phyloP scores from a whole-genome alignment of 2,329 filamentous ascomycete species.

The Leptographium radiaticola region DNA sequence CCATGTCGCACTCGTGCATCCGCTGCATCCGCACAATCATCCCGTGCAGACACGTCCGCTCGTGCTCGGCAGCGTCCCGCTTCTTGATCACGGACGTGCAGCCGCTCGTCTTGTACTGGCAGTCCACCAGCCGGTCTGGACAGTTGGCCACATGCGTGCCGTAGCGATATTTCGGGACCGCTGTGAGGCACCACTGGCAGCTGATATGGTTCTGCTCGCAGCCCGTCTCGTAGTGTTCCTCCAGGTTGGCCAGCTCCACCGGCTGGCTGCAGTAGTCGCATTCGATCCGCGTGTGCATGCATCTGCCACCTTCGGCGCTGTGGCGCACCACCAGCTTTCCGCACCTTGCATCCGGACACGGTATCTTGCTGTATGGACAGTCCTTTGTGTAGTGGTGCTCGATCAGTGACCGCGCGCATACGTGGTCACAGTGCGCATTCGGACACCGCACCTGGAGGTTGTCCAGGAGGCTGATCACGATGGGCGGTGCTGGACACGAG shows the following conservation, averaged over 20 bases:
- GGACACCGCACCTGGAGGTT: constrained; percentile 46
- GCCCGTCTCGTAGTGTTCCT: constrained; percentile 26
- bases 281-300: constrained; percentile 36
- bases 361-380: constrained; percentile 41
- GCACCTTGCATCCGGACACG: constrained; percentile 42
- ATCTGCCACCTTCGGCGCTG: constrained; percentile 34
- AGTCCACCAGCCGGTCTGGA: constrained; percentile 23
- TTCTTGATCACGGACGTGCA: constrained; percentile 29
- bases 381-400: constrained; percentile 42
- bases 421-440: constrained; percentile 38
- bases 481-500: constrained; percentile 21
- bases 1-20: constrained; percentile 8
- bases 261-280: constrained; percentile 42
- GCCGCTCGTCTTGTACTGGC: constrained; percentile 35
- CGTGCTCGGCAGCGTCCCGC: constrained; percentile 30
- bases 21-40: constrained; percentile 14
- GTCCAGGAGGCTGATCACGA: constrained; percentile 49
- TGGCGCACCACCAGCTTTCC: constrained; percentile 36
- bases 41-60: constrained; percentile 36
- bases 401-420: constrained; percentile 39
- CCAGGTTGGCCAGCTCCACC: constrained; percentile 34
- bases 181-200: constrained; percentile 35
- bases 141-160: constrained; percentile 36
- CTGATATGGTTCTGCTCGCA: constrained; percentile 33
- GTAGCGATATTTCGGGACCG: constrained; percentile 30